Base-by-base conservation (phyloP, 768 basidiomycete genomes). In the Cytidiella melzeri region DNA sequence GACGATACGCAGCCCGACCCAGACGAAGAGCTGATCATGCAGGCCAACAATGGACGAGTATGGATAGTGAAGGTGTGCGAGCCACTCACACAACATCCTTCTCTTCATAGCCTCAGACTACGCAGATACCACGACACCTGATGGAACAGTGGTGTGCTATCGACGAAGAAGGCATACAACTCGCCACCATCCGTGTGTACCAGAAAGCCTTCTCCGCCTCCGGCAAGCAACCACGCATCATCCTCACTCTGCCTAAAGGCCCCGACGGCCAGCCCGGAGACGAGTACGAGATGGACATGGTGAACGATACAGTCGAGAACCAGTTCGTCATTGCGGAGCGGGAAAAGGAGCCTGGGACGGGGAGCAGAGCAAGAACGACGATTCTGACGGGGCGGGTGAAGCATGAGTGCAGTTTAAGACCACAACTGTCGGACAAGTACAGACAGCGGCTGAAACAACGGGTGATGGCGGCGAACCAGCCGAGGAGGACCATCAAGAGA, bases 141-240 rank as follows among this genome's bases (percentile, higher is more conserved):
- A 79, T 93, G 73, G 84, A 91, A 55, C 76, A 84, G 27, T 97
- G 93, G 93, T 69, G 81, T n/a, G 69, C 79, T 25, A 76, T 91
- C 37, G 72, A 82, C 53, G 75, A 75, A 4, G 87, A 89, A 50
- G 87, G 85, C 53, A 68, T 87, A 3, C 84, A 91, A 53, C 77
- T 96, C 1, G 94, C 91, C 5, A 87, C 84, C 6, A 77, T 97
- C 46, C 81, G 92, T 0, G 82, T 96, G 11, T 95, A 92, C 67
- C 72, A 72, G 43, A 65, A 71, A 38, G 65, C 71, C 15, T 65
- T 71, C 30, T 66, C 65, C 13, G 64, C 75, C 5, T 68, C 65
- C 1, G 76, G 70, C 43, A 71, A 71, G 43, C 76, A 75, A 41
- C 75, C 78, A 0, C 77, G 81, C 43, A 87, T 87, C 48, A 67